Conservation (phyloP, 345 rosid genomes). For the Acer negundo region DNA sequence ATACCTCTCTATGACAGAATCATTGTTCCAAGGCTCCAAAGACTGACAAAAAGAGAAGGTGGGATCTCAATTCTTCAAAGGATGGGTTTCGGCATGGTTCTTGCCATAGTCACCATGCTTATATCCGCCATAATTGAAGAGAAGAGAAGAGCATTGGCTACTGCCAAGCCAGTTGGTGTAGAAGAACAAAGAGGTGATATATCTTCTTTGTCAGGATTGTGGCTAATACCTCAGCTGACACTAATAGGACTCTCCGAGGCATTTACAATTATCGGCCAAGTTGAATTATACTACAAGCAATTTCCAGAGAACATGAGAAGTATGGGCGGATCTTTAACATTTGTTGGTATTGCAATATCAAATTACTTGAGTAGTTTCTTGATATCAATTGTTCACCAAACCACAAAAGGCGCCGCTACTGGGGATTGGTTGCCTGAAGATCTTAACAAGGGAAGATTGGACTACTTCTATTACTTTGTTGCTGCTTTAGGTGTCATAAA, state of each 20-base stretch:
- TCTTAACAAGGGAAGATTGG: conserved; percentile 47
- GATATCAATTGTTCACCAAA: conserved; percentile 35
- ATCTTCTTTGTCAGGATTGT: conserved; percentile 39
- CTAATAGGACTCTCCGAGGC: conserved; percentile 38
- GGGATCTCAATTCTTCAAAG: conserved; percentile 47
- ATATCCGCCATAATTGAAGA: conserved; percentile 36
- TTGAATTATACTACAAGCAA: conserved; percentile 57
- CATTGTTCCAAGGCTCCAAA: conserved; percentile 34
- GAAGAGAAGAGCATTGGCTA: conserved; percentile 28
- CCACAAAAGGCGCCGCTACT: conserved; percentile 16
- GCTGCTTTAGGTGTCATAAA: conserved; percentile 35
- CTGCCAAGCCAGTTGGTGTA: conserved; percentile 25
- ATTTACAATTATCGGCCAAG: conserved; percentile 29
- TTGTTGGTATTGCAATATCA: conserved; percentile 33
- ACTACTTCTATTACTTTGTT: conserved; percentile 42
- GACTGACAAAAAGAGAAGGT: conserved; percentile 32
- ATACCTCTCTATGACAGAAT: conserved; percentile 44
- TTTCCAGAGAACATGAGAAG: conserved; percentile 64
- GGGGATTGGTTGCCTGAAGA: conserved; percentile 48
- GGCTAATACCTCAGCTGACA: conserved; percentile 46
- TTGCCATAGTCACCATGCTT: conserved; percentile 35
- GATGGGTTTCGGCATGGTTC: conserved; percentile 34
- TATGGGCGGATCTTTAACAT: conserved; percentile 38
- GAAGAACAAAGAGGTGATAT: conserved; percentile 34
- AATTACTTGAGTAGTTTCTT: conserved; percentile 41